These are phyloP conservation scores for Gaultheria prostrata DNA, from an alignment of 148 eudicot species.

Conservation along the genomic window DNA sequence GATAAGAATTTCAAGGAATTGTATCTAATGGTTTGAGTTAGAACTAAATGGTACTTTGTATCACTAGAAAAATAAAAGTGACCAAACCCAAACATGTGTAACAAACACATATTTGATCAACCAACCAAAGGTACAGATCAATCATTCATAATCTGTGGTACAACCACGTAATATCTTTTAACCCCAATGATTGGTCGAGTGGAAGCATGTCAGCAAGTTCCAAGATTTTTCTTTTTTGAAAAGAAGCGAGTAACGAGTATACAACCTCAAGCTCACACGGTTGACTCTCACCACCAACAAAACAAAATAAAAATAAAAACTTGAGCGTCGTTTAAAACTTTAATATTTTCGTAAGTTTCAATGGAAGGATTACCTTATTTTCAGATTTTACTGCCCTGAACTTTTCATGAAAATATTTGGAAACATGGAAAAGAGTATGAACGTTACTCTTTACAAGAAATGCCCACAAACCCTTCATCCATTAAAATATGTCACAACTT, in stretches of 20 bases:
- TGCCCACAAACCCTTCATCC: not conserved
- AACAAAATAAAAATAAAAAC: not conserved
- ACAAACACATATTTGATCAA: not conserved
- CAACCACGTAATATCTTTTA: not conserved
- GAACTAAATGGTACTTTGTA: not conserved
- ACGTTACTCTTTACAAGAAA: slow-evolving; percentile 4
- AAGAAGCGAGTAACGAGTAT: too few species aligned
- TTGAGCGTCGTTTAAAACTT: too few species aligned
- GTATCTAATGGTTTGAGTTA: not conserved
- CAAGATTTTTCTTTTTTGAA: too few species aligned
- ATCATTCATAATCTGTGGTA: not conserved
- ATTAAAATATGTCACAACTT: not conserved
- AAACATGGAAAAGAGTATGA: not conserved
- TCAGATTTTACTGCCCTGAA: too few species aligned
- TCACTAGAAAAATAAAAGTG: too few species aligned
- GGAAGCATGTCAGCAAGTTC: too few species aligned
- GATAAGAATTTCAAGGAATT: not conserved
- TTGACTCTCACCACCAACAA: too few species aligned
- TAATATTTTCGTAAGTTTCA: too few species aligned
- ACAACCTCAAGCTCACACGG: too few species aligned
- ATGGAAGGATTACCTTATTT: too few species aligned
- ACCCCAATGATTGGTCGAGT: too few species aligned
- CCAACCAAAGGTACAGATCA: not conserved
- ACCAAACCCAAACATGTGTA: not conserved
- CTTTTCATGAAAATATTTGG: too few species aligned